Conservation (phyloP, 169 alveolate genomes). For the Plasmodium cynomolgi region DNA sequence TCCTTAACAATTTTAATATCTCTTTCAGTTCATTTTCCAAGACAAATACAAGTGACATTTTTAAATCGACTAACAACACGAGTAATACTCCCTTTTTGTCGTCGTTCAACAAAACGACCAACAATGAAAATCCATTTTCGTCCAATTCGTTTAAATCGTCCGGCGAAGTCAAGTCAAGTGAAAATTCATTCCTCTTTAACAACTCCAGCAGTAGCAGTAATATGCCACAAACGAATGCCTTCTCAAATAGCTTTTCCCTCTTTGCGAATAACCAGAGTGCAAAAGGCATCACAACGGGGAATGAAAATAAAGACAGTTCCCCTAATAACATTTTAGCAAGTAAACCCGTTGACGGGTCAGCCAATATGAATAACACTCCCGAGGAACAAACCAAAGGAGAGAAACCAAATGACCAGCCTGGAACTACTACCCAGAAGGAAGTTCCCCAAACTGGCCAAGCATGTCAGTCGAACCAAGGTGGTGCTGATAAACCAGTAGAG, state of each 20-base stretch:
- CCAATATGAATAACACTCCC: background rate
- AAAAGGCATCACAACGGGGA: background rate
- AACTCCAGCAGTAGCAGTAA: constrained; percentile 13
- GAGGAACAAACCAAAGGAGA: background rate
- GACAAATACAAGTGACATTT: constrained; percentile 60
- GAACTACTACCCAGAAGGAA: background rate
- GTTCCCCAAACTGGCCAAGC: background rate
- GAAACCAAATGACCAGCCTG: background rate
- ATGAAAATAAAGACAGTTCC: background rate
- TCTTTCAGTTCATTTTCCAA: constrained; percentile 58
- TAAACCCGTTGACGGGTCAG: background rate
- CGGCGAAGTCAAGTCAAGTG: constrained; percentile 14
- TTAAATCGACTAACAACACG: constrained; percentile 18
- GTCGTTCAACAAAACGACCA: background rate
- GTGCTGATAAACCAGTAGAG: background rate
- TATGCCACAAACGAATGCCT: background rate
- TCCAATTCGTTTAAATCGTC: constrained; percentile 7
- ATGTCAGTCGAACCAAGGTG: background rate
- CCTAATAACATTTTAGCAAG: background rate
- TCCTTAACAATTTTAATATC: constrained; percentile 10
- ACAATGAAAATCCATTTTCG: constrained; percentile 2
- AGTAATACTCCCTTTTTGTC: constrained; percentile 1
- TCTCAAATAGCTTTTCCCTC: constrained; percentile 16
- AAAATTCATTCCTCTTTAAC: constrained; percentile 17
- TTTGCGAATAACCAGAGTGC: constrained; percentile 4